These are phyloP conservation scores for Saccharomycopsis fibuligera DNA, from an alignment of 805 yeast species.

Conservation along the genomic window DNA sequence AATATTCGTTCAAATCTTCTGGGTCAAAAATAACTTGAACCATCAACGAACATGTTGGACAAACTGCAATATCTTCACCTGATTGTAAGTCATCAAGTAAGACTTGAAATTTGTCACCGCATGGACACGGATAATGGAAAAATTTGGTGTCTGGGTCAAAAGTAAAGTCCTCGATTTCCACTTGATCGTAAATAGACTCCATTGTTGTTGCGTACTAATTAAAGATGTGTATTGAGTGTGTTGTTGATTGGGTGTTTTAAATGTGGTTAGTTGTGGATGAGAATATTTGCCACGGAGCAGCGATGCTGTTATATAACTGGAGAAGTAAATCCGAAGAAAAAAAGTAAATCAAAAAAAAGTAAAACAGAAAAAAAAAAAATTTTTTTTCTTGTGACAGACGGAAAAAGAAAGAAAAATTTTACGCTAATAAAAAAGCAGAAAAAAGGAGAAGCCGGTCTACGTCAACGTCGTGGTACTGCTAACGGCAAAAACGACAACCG, in stretches of 20 bases:
- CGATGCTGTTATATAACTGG: neutral
- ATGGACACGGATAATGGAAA: conserved; percentile 95
- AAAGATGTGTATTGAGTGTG: conserved; percentile 10
- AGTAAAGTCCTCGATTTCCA: conserved; percentile 95
- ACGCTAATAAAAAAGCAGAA: too few relatives aligned
- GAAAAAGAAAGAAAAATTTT: too few relatives aligned
- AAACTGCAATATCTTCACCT: conserved; percentile 91
- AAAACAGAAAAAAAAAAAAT: too few relatives aligned
- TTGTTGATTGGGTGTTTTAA: conserved; percentile 11
- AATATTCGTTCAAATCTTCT: conserved; percentile 24
- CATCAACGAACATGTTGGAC: conserved; percentile 94
- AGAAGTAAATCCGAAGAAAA: too few relatives aligned
- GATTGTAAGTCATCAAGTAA: conserved; percentile 77
- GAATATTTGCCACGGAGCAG: neutral
- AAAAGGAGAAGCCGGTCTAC: too few relatives aligned
- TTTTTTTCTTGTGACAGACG: too few relatives aligned
- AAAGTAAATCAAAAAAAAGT: too few relatives aligned
- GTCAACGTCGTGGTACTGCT: too few relatives aligned
- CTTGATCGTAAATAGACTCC: conserved; percentile 79
- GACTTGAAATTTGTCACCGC: conserved; percentile 93
- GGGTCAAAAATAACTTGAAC: conserved; percentile 83
- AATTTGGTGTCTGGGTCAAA: conserved; percentile 77
- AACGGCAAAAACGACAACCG: too few relatives aligned
- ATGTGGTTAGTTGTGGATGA: neutral
- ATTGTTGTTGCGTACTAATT: conserved; percentile 27